These are phyloP conservation scores for Lichenothelia convexa DNA, from an alignment of 495 filamentous ascomycete genomes.

Conservation along the genomic window DNA sequence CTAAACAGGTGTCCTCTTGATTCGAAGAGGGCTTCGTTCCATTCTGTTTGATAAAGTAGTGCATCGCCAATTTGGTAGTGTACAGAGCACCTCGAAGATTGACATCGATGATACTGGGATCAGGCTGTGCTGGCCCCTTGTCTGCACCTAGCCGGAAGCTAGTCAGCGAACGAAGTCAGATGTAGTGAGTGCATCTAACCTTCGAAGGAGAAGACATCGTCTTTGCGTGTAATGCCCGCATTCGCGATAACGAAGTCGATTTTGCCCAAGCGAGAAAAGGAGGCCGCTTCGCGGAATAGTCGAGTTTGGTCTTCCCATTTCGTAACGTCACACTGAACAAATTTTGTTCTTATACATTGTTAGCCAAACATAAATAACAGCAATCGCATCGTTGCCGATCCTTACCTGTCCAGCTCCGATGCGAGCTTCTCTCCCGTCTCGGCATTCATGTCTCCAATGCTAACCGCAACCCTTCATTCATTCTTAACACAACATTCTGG, in stretches of 20 bases:
- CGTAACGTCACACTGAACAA: slow-evolving; percentile 20
- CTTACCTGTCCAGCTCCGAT: slow-evolving; percentile 6
- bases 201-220: slow-evolving; percentile 8
- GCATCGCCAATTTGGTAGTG: slow-evolving; percentile 26
- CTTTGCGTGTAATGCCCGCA: slow-evolving; percentile 19
- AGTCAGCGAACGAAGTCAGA: slow-evolving; percentile 21
- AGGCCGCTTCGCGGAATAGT: slow-evolving; percentile 15
- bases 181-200: slow-evolving; percentile 17
- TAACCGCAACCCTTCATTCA: slow-evolving; percentile 18
- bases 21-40: slow-evolving; percentile 20
- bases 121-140: slow-evolving; percentile 19
- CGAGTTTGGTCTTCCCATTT: slow-evolving; percentile 16
- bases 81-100: slow-evolving; percentile 26
- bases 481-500: not conserved
- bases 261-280: slow-evolving; percentile 7
- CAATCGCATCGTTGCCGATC: no score
- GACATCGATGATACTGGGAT: slow-evolving; percentile 24
- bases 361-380: no score
- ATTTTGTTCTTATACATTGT: slow-evolving; percentile 8
- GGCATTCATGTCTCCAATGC: slow-evolving; percentile 27
- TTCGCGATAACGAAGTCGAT: slow-evolving; percentile 22
- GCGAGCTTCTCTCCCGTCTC: slow-evolving; percentile 16
- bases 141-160: slow-evolving; percentile 15
- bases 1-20: slow-evolving; percentile 20
- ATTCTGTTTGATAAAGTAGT: slow-evolving; percentile 25